These are phyloP conservation scores for Avena atlantica DNA, from an alignment of 176 grass and related monocot species.

Conservation along the genomic window DNA sequence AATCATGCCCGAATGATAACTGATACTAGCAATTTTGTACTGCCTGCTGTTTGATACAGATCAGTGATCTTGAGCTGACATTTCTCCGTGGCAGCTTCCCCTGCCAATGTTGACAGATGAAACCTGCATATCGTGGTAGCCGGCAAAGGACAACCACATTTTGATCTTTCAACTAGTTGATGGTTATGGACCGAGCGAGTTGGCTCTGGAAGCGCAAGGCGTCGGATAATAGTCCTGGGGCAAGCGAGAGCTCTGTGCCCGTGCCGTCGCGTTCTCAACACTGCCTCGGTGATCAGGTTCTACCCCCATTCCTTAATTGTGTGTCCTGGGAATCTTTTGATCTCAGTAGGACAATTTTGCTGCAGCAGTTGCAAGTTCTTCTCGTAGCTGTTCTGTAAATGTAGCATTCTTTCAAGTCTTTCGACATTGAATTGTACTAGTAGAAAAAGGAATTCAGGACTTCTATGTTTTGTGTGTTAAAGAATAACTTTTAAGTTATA, in stretches of 20 bases:
- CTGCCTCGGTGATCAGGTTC: slow-evolving; percentile 68
- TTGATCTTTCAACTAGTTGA: slow-evolving; percentile 38
- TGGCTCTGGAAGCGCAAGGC: slow-evolving; percentile 81
- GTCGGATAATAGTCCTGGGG: slow-evolving; percentile 68
- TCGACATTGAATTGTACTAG: not conserved
- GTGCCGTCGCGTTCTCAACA: slow-evolving; percentile 55
- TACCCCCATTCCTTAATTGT: slow-evolving; percentile 24
- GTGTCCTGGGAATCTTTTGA: slow-evolving; percentile 16
- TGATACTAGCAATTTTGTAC: slow-evolving; percentile 29
- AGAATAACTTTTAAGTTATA: not conserved
- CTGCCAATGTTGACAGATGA: slow-evolving; percentile 33
- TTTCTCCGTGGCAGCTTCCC: not conserved
- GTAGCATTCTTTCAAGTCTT: not conserved
- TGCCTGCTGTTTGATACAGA: slow-evolving; percentile 28
- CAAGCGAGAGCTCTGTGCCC: slow-evolving; percentile 51
- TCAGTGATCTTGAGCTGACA: slow-evolving; percentile 16
- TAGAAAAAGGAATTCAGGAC: not conserved
- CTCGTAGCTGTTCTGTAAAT: not conserved
- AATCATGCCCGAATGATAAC: not conserved
- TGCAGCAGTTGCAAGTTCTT: slow-evolving; percentile 19
- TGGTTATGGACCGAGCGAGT: slow-evolving; percentile 66
- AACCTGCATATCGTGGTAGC: slow-evolving; percentile 36
- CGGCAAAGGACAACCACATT: slow-evolving; percentile 28
- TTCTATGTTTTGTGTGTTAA: not conserved
- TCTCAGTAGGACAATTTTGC: slow-evolving; percentile 17